Evolutionary conservation across 177 flowering plant species (phyloP), one percentile per base, ranked within the genome.

Genomic region (Telopea speciosissima): DNA sequence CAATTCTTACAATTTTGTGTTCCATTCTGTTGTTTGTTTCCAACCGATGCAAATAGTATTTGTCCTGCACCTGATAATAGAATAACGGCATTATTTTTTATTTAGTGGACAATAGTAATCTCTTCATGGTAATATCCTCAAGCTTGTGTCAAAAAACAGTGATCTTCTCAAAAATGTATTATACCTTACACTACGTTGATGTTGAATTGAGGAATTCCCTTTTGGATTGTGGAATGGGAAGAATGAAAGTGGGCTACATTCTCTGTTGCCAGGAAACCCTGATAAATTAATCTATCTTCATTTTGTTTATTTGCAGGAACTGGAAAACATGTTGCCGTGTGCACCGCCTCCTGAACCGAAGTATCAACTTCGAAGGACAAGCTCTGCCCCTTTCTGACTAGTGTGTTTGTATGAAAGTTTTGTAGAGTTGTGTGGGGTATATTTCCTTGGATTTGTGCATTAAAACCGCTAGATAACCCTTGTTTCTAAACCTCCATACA

Each of bases 281-380:
- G 5, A 13, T 16, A 49, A 16, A 49, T 49, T 19, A 49, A 12
- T 16, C 54, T 8, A 36, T 49, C 19, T 2, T 49, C 54, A 16
- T 49, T 49, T 61, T 69, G 24, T 24, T 21, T 64, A 13, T 33
- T 67, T 74, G 77, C 82, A 85, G 88, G 85, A 82, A 68, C 67
- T 75, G 80, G 85, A 83, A 73, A 79, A 60, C 28, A 61, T 74
- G 42, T 70, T 85, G 65, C 79, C 78, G 12, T 40, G 45, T 67
- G 76, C 67, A 44, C 79, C 81, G 24, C 76, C 70, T 6, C 85
- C 86, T 0, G 82, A 80, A 60, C 85, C 84, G 6, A 85, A 80
- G 70, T 79, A 77, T 63, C 82, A 77, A 73, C 85, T 85, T n/a
- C 81, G 88, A n/a, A 70, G 88, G 71, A 81, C 86, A 16, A 81